Conservation (phyloP, 1,284 basidiomycete species). For the Ustilago nuda region DNA sequence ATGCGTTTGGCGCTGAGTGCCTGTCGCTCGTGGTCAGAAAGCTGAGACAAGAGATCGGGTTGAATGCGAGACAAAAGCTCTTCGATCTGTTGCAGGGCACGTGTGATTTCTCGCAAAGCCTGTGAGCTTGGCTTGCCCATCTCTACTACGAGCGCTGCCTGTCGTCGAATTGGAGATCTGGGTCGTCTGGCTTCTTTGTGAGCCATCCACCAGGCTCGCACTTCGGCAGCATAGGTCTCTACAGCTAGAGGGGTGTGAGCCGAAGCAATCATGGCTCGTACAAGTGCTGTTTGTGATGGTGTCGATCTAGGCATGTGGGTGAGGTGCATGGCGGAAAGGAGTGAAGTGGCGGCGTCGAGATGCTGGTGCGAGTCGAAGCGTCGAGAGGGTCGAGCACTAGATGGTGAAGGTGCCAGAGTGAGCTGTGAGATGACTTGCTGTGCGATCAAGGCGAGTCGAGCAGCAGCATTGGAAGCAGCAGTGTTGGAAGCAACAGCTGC, state of each 20-base stretch:
- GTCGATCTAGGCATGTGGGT: constrained; percentile 20
- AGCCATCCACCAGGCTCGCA: constrained; percentile 41
- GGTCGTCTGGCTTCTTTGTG: constrained; percentile 24
- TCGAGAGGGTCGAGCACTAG: constrained; percentile 26
- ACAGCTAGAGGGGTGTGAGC: constrained; percentile 21
- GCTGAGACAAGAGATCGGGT: constrained; percentile 22
- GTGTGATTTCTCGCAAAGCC: constrained; percentile 27
- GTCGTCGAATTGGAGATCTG: constrained; percentile 9
- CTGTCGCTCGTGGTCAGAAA: constrained; percentile 14
- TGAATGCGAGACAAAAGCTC: constrained; percentile 19
- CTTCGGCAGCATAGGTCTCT: constrained; percentile 26
- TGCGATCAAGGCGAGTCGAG: constrained; percentile 14
- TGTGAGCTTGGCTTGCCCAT: constrained; percentile 37
- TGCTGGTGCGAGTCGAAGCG: constrained; percentile 28
- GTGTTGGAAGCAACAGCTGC: neutral
- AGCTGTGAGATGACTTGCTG: constrained; percentile 33
- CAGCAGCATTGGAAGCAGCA: neutral
- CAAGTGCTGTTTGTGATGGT: constrained; percentile 25
- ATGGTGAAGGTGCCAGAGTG: constrained; percentile 23
- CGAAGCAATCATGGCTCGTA: constrained; percentile 33
- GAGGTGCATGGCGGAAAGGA: constrained; percentile 29
- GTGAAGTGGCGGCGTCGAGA: constrained; percentile 19
- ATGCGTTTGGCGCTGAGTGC: constrained; percentile 21
- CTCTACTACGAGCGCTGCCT: constrained; percentile 27
- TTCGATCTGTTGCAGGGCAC: constrained; percentile 23